These are phyloP conservation scores for Biancaea sappan DNA, from an alignment of 306 rosid species.

Conservation along the genomic window DNA sequence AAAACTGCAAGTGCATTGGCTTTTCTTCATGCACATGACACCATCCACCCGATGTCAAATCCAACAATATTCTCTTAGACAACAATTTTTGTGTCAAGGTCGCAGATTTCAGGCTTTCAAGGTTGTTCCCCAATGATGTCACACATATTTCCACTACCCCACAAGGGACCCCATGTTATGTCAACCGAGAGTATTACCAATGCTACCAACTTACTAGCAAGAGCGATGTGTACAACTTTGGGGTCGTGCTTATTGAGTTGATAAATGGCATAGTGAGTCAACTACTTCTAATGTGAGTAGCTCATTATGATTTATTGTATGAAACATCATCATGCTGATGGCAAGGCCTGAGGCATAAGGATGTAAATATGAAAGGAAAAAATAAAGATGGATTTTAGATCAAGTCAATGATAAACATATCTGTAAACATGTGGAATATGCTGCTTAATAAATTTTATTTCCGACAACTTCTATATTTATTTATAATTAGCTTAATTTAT, in stretches of 20 bases:
- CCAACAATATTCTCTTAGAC: conserved; percentile 65
- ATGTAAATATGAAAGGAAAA: too few species aligned
- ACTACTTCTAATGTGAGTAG: conserved; percentile 46
- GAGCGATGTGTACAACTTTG: conserved; percentile 71
- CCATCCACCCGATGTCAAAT: conserved; percentile 68
- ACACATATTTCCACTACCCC: conserved; percentile 69
- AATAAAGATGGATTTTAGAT: too few species aligned
- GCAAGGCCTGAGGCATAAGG: too few species aligned
- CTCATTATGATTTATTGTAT: too few species aligned
- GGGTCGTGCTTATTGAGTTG: conserved; percentile 63
- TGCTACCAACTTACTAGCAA: conserved; percentile 64
- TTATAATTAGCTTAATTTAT: too few species aligned
- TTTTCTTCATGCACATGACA: conserved; percentile 65
- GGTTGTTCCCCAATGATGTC: conserved; percentile 57
- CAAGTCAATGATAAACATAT: too few species aligned
- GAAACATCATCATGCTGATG: too few species aligned
- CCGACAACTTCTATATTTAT: too few species aligned
- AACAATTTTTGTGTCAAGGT: conserved; percentile 53
- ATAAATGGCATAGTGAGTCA: conserved; percentile 53
- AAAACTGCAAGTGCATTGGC: conserved; percentile 63
- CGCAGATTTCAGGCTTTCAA: conserved; percentile 73
- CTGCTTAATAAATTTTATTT: too few species aligned
- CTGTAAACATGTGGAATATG: too few species aligned
- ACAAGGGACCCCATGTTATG: conserved; percentile 72
- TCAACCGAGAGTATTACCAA: conserved; percentile 63